A percentile compares a stretch with the other conserved stretches of the same genome.
These are phyloP conservation scores for Globisporangium radiosum DNA, from an alignment of 352 stramenopile species.

Conservation along the genomic window DNA sequence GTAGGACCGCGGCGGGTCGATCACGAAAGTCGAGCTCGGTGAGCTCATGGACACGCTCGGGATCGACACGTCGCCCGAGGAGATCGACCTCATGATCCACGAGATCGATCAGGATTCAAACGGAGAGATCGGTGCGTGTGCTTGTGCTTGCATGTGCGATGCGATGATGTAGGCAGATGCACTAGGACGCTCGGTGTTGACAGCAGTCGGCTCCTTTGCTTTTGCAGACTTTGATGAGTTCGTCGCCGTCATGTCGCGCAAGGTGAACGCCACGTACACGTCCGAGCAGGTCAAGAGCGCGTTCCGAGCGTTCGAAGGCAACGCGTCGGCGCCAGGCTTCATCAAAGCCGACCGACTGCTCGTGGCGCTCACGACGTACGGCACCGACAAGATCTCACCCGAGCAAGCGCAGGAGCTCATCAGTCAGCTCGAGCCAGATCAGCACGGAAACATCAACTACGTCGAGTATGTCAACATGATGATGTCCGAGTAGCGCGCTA, in stretches of 20 bases:
- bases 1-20: slow-evolving; percentile 88
- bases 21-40: slow-evolving; percentile 91
- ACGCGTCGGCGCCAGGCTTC: slow-evolving; percentile 48
- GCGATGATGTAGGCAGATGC: too few relatives aligned
- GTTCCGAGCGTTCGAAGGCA: slow-evolving; percentile 79
- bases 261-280: slow-evolving; percentile 92
- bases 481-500: slow-evolving; percentile 71
- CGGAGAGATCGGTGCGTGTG: slow-evolving; percentile 61
- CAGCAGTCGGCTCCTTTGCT: too few relatives aligned
- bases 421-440: slow-evolving; percentile 88
- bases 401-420: slow-evolving; percentile 91
- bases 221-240: slow-evolving; percentile 90
- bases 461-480: slow-evolving; percentile 94
- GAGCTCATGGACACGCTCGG: slow-evolving; percentile 92
- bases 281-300: slow-evolving; percentile 89
- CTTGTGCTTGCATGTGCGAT: too few relatives aligned
- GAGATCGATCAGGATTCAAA: slow-evolving; percentile 95
- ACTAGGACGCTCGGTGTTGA: too few relatives aligned
- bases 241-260: slow-evolving; percentile 91
- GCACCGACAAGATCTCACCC: slow-evolving; percentile 82
- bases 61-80: slow-evolving; percentile 89
- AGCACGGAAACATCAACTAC: slow-evolving; percentile 91
- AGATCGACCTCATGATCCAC: slow-evolving; percentile 94
- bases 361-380: slow-evolving; percentile 85
- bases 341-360: slow-evolving; percentile 86